These are phyloP conservation scores for Macrophomina phaseolina DNA, from an alignment of 2,329 filamentous ascomycete species.

Conservation along the genomic window DNA sequence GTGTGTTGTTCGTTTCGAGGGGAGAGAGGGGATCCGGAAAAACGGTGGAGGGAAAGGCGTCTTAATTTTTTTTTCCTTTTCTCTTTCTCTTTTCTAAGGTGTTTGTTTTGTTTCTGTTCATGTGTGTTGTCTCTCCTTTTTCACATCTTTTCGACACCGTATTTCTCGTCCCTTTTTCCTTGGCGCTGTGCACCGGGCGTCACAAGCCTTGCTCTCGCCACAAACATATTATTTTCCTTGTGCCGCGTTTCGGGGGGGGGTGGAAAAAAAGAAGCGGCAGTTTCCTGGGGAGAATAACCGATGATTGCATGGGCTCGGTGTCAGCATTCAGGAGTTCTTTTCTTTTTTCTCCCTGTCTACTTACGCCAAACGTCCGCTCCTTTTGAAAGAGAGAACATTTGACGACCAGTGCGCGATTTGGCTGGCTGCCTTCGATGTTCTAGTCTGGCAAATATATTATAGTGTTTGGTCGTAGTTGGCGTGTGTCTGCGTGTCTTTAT, in stretches of 20 bases:
- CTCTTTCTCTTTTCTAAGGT: neutral
- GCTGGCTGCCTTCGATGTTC: too few species aligned
- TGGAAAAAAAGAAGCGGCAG: neutral
- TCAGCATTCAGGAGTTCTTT: constrained; percentile 6
- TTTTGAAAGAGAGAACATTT: neutral
- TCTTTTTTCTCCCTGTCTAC: neutral
- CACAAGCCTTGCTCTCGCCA: neutral
- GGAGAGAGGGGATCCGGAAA: neutral
- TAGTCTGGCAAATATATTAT: neutral
- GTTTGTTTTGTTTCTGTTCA: neutral
- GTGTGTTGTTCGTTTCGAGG: neutral
- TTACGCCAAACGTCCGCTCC: neutral
- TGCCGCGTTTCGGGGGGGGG: neutral
- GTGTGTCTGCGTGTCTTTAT: neutral
- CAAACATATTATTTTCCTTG: neutral
- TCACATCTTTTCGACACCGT: too few species aligned
- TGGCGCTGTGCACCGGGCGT: constrained; percentile 12
- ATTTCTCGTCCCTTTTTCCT: neutral
- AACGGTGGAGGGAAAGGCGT: constrained; percentile 5
- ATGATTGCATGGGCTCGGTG: constrained; percentile 24
- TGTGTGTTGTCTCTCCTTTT: too few species aligned
- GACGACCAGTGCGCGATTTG: neutral
- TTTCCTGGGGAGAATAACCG: neutral
- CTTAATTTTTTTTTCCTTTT: constrained; percentile 1
- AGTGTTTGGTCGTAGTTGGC: neutral